A percentile compares a stretch with the other conserved stretches of the same genome.
These are phyloP conservation scores for Seiridium unicorne DNA, from an alignment of 2,329 filamentous ascomycete genomes.

Conservation along the genomic window DNA sequence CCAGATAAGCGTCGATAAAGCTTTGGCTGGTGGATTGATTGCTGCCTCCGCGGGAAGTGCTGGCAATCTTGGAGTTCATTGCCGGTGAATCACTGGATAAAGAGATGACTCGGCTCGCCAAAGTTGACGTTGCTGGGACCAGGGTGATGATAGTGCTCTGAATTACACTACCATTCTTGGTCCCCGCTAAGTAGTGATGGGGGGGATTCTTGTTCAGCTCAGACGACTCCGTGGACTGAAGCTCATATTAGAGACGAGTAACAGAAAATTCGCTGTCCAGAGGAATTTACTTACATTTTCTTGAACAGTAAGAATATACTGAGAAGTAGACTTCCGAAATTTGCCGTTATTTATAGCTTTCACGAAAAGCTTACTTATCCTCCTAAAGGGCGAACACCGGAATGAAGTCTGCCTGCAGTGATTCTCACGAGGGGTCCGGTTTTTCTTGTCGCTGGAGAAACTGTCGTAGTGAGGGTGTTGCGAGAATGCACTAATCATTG, in stretches of 20 bases:
- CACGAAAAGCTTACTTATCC: background rate
- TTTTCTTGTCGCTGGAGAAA: background rate
- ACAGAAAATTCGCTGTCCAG: background rate
- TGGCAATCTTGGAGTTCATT: slow-evolving; percentile 9
- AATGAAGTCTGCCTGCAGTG: background rate
- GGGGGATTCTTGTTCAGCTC: background rate
- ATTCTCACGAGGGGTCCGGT: background rate
- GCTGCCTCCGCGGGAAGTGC: slow-evolving; percentile 7
- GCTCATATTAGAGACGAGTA: background rate
- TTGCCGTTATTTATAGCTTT: background rate
- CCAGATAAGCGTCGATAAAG: slow-evolving; percentile 9
- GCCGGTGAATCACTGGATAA: background rate
- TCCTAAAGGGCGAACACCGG: background rate
- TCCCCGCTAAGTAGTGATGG: background rate
- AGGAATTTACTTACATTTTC: background rate
- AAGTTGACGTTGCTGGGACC: background rate
- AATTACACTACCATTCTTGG: slow-evolving; percentile 7
- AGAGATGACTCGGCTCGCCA: background rate
- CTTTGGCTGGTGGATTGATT: slow-evolving; percentile 6
- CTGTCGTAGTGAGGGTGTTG: background rate
- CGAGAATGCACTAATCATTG: slow-evolving; percentile 4
- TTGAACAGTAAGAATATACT: background rate
- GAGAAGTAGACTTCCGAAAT: background rate
- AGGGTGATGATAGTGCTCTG: background rate
- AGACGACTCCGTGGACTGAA: background rate